Percentiles rank a stretch among this genome's conserved stretches.
These are phyloP conservation scores for Colletotrichum sp. DNA, from an alignment of 2,329 filamentous ascomycete species.

Conservation along the genomic window DNA sequence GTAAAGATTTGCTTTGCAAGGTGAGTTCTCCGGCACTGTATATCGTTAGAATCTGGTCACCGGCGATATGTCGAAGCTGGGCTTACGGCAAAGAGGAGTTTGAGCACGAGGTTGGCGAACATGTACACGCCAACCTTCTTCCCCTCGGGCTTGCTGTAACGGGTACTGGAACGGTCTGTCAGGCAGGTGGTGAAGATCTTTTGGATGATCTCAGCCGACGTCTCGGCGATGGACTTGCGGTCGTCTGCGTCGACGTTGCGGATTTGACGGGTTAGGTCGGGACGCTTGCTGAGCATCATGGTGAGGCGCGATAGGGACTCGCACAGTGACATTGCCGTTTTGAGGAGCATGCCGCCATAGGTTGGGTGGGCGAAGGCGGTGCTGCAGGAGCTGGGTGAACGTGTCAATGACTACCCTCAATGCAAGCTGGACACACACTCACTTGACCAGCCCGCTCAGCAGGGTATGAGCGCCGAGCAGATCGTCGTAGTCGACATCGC, in stretches of 20 bases:
- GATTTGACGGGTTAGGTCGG: constrained; percentile 76
- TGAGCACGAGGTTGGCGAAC: constrained; percentile 89
- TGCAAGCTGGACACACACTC: constrained; percentile 34
- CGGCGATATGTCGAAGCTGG: not conserved
- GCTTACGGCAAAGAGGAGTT: constrained; percentile 80
- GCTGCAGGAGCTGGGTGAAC: constrained; percentile 70
- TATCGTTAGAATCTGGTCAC: not conserved
- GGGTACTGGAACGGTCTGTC: constrained; percentile 75
- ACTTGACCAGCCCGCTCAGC: constrained; percentile 78
- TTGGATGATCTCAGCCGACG: constrained; percentile 86
- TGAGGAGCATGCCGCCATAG: constrained; percentile 81
- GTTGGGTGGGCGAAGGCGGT: constrained; percentile 81
- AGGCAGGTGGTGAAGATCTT: constrained; percentile 91
- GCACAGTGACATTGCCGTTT: constrained; percentile 83
- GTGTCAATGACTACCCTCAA: not conserved
- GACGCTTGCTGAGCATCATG: constrained; percentile 81
- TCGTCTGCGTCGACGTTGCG: constrained; percentile 67
- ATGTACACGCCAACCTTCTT: constrained; percentile 90
- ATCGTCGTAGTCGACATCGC: constrained; percentile 80
- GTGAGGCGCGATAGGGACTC: constrained; percentile 82
- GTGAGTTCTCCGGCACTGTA: constrained; percentile 79
- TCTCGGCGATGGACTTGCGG: constrained; percentile 81
- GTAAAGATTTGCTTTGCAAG: constrained; percentile 88
- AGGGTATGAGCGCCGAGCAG: constrained; percentile 76
- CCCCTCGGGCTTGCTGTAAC: constrained; percentile 74